Evolutionary conservation across 768 basidiomycete genomes (phyloP).

Genomic region (Amanita fuliginea): DNA sequence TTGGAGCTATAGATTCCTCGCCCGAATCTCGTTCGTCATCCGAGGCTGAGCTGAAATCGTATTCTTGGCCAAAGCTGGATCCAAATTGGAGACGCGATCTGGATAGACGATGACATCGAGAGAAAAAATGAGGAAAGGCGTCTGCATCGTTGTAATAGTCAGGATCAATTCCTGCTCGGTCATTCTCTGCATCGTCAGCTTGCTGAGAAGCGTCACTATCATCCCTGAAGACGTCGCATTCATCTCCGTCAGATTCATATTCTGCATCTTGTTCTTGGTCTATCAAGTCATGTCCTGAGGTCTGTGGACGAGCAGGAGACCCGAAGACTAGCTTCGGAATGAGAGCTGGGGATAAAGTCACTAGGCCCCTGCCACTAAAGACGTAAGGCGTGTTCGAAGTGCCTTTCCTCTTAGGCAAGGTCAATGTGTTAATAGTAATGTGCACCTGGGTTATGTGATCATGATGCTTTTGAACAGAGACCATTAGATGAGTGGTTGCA

Average conservation of each 20-base stretch:
- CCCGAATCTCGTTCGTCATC: not conserved
- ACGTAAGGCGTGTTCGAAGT: constrained; percentile 50
- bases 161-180: constrained; percentile 10
- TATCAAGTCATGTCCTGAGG: constrained; percentile 3
- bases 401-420: constrained; percentile 44
- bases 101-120: constrained; percentile 1
- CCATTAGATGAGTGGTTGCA: constrained; percentile 3
- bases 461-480: constrained; percentile 33
- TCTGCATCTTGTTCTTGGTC: constrained; percentile 16
- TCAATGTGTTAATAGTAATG: constrained; percentile 46
- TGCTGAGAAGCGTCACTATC: constrained; percentile 8
- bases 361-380: constrained; percentile 41
- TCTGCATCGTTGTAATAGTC: constrained; percentile 6
- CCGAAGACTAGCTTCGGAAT: constrained; percentile 11
- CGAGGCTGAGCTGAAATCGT: not conserved
- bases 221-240: constrained; percentile 12
- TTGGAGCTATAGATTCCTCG: not conserved
- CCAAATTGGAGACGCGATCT: not conserved
- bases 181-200: constrained; percentile 10
- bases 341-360: constrained; percentile 20
- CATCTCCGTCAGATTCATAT: constrained; percentile 14
- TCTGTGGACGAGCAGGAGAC: constrained; percentile 2
- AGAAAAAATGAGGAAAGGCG: not conserved
- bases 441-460: constrained; percentile 41
- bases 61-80: constrained; percentile 2